Conservation (phyloP, 352 stramenopile genomes). For the Phytophthora quininea region DNA sequence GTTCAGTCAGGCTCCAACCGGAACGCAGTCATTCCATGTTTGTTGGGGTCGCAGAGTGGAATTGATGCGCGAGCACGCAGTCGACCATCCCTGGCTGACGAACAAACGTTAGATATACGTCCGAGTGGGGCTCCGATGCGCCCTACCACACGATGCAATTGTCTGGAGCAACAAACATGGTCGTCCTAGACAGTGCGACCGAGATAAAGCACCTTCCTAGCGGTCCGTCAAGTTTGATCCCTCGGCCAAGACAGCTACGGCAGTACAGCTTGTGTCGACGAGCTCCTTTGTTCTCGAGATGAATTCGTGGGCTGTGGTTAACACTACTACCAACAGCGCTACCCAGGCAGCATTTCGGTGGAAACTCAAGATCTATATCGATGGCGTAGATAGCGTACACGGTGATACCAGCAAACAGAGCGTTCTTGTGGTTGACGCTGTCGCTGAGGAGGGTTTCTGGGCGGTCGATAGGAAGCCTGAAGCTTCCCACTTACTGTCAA, state of each 20-base stretch:
- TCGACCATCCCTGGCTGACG: conserved; percentile 29
- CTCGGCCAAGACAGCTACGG: conserved; percentile 40
- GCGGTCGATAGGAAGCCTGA: conserved; percentile 1
- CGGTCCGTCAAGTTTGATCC: conserved; percentile 42
- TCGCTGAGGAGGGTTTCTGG: conserved; percentile 23
- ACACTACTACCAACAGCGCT: not conserved
- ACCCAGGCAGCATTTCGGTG: conserved; percentile 20
- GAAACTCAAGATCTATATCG: conserved; percentile 28
- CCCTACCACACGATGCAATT: no score
- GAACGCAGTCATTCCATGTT: no score
- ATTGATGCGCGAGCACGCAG: conserved; percentile 40
- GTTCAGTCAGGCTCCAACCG: no score
- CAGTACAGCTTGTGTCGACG: no score
- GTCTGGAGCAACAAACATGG: conserved; percentile 13
- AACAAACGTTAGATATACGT: conserved; percentile 24
- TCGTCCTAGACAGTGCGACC: conserved; percentile 45
- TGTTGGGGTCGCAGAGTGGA: conserved; percentile 25
- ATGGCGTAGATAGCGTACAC: not conserved
- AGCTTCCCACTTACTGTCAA: conserved; percentile 10
- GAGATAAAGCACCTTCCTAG: conserved; percentile 46
- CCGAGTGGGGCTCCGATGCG: conserved; percentile 23
- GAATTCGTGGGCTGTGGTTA: conserved; percentile 24
- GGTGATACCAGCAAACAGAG: not conserved
- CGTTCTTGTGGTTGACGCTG: conserved; percentile 15
- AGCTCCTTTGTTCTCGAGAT: conserved; percentile 47